phyloP scores from a whole-genome alignment of 108 stramenopile species.

The Pseudonitzschia multiseries region DNA sequence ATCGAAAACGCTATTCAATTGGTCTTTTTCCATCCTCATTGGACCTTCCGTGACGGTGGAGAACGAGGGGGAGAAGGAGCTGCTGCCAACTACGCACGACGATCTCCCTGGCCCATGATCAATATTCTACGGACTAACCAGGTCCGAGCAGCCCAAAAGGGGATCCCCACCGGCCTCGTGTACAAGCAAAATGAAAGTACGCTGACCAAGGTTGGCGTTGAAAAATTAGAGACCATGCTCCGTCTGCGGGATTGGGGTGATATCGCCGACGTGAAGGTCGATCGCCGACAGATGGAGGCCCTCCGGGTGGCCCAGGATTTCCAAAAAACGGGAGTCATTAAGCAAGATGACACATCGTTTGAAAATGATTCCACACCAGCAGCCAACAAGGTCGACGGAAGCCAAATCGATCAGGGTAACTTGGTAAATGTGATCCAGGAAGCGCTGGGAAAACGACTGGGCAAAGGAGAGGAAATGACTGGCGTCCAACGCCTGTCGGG shows the following conservation, averaged over 20 bases:
- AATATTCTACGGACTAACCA: slow-evolving; percentile 93
- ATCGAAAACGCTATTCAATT: slow-evolving; percentile 87
- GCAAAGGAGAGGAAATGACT: slow-evolving; percentile 13
- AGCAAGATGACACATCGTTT: slow-evolving; percentile 58
- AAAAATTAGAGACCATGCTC: slow-evolving; percentile 86
- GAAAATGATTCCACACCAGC: slow-evolving; percentile 71
- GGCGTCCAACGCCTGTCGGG: slow-evolving; percentile 37
- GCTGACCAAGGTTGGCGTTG: slow-evolving; percentile 66
- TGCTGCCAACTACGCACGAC: slow-evolving; percentile 92
- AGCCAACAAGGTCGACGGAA: slow-evolving; percentile 69
- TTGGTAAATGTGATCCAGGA: slow-evolving; percentile 75
- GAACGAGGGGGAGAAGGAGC: slow-evolving; percentile 72
- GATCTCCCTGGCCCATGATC: slow-evolving; percentile 97
- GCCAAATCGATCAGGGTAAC: slow-evolving; percentile 77
- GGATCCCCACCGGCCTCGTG: slow-evolving; percentile 94
- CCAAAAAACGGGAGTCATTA: slow-evolving; percentile 67
- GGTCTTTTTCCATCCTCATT: slow-evolving; percentile 96
- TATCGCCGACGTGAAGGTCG: slow-evolving; percentile 75
- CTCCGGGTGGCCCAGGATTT: slow-evolving; percentile 79
- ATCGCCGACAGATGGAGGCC: slow-evolving; percentile 84
- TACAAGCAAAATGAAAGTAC: slow-evolving; percentile 97
- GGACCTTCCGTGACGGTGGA: slow-evolving; percentile 91
- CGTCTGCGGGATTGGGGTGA: slow-evolving; percentile 85
- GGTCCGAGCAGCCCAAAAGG: slow-evolving; percentile 91
- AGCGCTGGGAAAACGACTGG: slow-evolving; percentile 76